phyloP scores from a whole-genome alignment of 2,329 filamentous ascomycete genomes.

The Stagonosporopsis rhizophila region DNA sequence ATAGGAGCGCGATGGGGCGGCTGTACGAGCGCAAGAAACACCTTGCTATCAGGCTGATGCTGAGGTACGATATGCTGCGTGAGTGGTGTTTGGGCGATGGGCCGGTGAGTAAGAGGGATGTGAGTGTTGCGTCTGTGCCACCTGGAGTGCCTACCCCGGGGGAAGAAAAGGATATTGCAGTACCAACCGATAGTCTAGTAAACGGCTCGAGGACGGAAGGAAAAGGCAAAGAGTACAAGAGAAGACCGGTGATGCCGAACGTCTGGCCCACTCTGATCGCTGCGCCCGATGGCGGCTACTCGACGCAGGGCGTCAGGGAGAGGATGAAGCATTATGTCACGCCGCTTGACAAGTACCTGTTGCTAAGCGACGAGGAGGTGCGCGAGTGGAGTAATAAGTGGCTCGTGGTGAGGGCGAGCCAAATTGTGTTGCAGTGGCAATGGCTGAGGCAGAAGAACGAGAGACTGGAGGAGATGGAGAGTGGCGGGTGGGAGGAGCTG shows the following conservation, averaged over 20 bases:
- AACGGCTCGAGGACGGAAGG: too few species aligned
- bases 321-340: slow-evolving; percentile 43
- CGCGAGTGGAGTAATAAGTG: slow-evolving; percentile 19
- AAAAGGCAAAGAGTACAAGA: not conserved
- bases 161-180: not conserved
- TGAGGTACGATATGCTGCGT: slow-evolving; percentile 40
- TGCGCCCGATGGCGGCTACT: slow-evolving; percentile 22
- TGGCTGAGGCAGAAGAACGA: slow-evolving; percentile 39
- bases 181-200: not conserved
- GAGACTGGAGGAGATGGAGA: slow-evolving; percentile 35
- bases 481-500: slow-evolving; percentile 32
- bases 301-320: slow-evolving; percentile 27
- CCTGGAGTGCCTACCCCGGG: not conserved
- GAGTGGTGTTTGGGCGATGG: slow-evolving; percentile 28
- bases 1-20: slow-evolving; percentile 24
- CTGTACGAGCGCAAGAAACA: slow-evolving; percentile 33
- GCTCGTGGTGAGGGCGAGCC: slow-evolving; percentile 18
- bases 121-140: slow-evolving; percentile 18
- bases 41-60: slow-evolving; percentile 23
- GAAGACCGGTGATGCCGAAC: slow-evolving; percentile 26
- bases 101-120: slow-evolving; percentile 9
- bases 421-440: slow-evolving; percentile 36
- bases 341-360: slow-evolving; percentile 30
- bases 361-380: slow-evolving; percentile 32
- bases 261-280: slow-evolving; percentile 35